phyloP scores from a whole-genome alignment of 2,329 filamentous ascomycete species.

The Ascochyta koolunga region DNA sequence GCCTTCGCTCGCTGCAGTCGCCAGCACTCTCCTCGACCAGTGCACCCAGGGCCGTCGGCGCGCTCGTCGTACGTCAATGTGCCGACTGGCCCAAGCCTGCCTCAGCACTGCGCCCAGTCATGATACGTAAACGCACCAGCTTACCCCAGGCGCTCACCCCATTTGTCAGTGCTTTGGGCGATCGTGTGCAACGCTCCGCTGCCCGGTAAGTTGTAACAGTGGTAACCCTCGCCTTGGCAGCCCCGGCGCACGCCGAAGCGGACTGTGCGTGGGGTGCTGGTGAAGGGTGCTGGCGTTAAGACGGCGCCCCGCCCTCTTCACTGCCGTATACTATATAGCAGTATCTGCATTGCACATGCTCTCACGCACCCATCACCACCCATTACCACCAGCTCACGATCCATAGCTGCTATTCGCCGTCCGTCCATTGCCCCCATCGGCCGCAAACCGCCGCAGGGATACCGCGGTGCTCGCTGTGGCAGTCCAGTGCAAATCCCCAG shows the following conservation, averaged over 20 bases:
- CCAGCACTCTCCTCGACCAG: no score
- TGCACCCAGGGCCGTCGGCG: slow-evolving; percentile 13
- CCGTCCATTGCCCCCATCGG: slow-evolving; percentile 3
- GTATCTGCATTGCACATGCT: no score
- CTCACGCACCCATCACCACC: no score
- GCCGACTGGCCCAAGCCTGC: slow-evolving; percentile 1
- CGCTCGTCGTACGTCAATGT: slow-evolving; percentile 8
- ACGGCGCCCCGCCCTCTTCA: neutral
- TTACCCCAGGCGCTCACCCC: slow-evolving; percentile 21
- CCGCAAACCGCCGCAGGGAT: slow-evolving; percentile 5
- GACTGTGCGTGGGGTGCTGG: slow-evolving; percentile 3
- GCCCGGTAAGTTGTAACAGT: no score
- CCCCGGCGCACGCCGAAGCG: slow-evolving; percentile 14
- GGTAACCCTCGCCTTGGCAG: no score
- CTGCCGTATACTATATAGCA: no score
- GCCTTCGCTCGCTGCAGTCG: neutral
- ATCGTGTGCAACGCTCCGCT: slow-evolving; percentile 16
- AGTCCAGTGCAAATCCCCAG: slow-evolving; percentile 2
- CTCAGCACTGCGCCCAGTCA: slow-evolving; percentile 22
- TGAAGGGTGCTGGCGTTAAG: neutral
- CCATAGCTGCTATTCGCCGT: no score
- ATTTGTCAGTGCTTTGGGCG: slow-evolving; percentile 21
- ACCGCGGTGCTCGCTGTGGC: neutral
- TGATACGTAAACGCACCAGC: slow-evolving; percentile 14
- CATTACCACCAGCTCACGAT: no score